These are phyloP conservation scores for Linum usitatissimum DNA, from an alignment of 345 rosid species.

Conservation along the genomic window DNA sequence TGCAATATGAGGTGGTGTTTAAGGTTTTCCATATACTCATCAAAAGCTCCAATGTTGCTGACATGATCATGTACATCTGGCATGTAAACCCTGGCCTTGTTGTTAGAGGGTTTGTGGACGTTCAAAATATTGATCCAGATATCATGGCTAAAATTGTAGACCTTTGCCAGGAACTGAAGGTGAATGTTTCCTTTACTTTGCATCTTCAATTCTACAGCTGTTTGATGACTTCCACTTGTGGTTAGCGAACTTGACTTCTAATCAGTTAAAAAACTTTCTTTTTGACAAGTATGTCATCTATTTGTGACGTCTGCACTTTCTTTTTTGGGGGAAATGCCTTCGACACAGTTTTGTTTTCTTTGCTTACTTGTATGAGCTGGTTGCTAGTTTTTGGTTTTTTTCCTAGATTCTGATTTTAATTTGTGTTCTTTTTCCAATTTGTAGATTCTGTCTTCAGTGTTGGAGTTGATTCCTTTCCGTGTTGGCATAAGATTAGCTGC, in stretches of 20 bases:
- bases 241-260: neutral
- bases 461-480: constrained; percentile 66
- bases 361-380: neutral
- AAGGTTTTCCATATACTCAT: constrained; percentile 57
- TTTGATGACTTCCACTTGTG: neutral
- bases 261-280: neutral
- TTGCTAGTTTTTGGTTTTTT: neutral
- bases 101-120: constrained; percentile 60
- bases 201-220: neutral
- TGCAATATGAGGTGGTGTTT: constrained; percentile 62
- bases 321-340: neutral
- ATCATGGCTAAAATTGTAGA: constrained; percentile 50
- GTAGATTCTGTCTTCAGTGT: constrained; percentile 60
- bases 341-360: neutral
- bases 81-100: constrained; percentile 59
- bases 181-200: constrained; percentile 16
- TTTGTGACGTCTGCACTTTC: neutral
- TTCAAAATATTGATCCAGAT: constrained; percentile 44
- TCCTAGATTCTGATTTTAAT: neutral
- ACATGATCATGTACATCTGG: constrained; percentile 66
- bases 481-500: constrained; percentile 67
- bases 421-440: constrained; percentile 13
- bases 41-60: constrained; percentile 33
- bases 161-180: constrained; percentile 77
- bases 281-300: neutral